Percentiles rank a stretch among this genome's conserved stretches.
Evolutionary conservation across 352 stramenopile genomes (phyloP).

Genomic region (Sclerospora graminicola): DNA sequence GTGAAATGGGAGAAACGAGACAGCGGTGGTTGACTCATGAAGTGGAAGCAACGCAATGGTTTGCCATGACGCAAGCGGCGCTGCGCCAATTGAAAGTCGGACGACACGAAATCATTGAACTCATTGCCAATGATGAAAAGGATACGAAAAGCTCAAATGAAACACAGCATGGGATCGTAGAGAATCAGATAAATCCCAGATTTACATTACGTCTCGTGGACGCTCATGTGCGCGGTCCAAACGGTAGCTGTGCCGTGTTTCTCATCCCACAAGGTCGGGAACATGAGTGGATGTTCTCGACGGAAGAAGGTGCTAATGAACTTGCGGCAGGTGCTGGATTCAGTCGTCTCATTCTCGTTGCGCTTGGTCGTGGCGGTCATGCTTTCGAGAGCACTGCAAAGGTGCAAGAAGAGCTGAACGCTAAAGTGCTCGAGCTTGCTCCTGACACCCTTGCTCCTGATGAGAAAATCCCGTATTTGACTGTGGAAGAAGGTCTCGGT

Average conservation of each 20-base stretch:
- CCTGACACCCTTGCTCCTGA: slow-evolving; percentile 31
- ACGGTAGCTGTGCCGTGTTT: slow-evolving; percentile 57
- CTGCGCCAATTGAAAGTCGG: slow-evolving; percentile 42
- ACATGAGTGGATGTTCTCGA: slow-evolving; percentile 76
- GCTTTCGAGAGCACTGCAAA: slow-evolving; percentile 48
- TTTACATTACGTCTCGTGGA: slow-evolving; percentile 59
- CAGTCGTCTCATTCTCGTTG: slow-evolving; percentile 62
- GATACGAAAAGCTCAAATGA: slow-evolving; percentile 7
- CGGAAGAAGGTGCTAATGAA: slow-evolving; percentile 50
- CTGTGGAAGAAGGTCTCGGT: slow-evolving; percentile 51
- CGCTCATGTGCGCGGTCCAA: slow-evolving; percentile 27
- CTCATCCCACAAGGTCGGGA: slow-evolving; percentile 73
- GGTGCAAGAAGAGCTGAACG: slow-evolving; percentile 64
- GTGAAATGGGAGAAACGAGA: slow-evolving; percentile 11
- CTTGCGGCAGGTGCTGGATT: slow-evolving; percentile 52
- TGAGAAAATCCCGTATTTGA: slow-evolving; percentile 66
- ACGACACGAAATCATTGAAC: slow-evolving; percentile 42
- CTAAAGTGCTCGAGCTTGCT: slow-evolving; percentile 50
- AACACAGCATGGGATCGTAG: neutral
- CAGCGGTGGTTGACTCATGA: slow-evolving; percentile 47
- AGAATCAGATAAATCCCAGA: slow-evolving; percentile 27
- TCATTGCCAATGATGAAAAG: slow-evolving; percentile 35
- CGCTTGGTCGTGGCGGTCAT: slow-evolving; percentile 44
- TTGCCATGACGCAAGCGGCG: slow-evolving; percentile 38
- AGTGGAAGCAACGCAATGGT: slow-evolving; percentile 50